phyloP scores from a whole-genome alignment of 805 yeast genomes.

The Candida parachauliodes region DNA sequence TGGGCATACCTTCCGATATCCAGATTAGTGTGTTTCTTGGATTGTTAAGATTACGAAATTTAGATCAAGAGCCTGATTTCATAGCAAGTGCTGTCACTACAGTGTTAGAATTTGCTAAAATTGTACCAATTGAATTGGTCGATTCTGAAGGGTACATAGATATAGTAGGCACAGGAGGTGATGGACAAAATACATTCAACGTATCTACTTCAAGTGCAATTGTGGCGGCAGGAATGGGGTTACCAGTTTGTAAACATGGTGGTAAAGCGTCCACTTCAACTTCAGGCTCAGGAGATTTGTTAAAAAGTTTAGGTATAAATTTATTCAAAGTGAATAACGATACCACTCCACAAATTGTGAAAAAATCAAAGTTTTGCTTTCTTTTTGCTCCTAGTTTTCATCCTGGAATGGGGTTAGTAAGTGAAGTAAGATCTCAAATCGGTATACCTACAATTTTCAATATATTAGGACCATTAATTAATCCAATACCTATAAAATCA shows the following conservation, averaged over 20 bases:
- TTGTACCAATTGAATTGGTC: constrained; percentile 44
- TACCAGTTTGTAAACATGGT: constrained; percentile 90
- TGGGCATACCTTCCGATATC: constrained; percentile 58
- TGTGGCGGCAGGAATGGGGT: constrained; percentile 84
- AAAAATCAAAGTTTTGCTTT: constrained; percentile 54
- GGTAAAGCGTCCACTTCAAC: constrained; percentile 94
- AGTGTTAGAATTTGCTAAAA: constrained; percentile 60
- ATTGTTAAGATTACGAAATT: constrained; percentile 64
- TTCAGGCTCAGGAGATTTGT: constrained; percentile 91
- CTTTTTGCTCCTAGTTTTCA: constrained; percentile 94
- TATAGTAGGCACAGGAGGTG: constrained; percentile 99
- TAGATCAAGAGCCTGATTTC: constrained; percentile 77
- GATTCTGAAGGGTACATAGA: constrained; percentile 62
- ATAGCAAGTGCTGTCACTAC: constrained; percentile 85
- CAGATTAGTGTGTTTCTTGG: constrained; percentile 80
- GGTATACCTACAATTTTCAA: constrained; percentile 95
- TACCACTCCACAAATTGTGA: constrained; percentile 58
- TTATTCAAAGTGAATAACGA: constrained; percentile 59
- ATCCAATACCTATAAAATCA: constrained; percentile 80
- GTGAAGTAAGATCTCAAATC: constrained; percentile 66
- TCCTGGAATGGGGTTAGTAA: constrained; percentile 83
- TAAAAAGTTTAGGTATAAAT: constrained; percentile 79
- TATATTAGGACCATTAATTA: constrained; percentile 87
- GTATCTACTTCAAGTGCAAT: constrained; percentile 95
- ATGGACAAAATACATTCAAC: constrained; percentile 94